Evolutionary conservation across 2,329 filamentous ascomycete genomes (phyloP).

Genomic region (Lachnellula subtilissima): DNA sequence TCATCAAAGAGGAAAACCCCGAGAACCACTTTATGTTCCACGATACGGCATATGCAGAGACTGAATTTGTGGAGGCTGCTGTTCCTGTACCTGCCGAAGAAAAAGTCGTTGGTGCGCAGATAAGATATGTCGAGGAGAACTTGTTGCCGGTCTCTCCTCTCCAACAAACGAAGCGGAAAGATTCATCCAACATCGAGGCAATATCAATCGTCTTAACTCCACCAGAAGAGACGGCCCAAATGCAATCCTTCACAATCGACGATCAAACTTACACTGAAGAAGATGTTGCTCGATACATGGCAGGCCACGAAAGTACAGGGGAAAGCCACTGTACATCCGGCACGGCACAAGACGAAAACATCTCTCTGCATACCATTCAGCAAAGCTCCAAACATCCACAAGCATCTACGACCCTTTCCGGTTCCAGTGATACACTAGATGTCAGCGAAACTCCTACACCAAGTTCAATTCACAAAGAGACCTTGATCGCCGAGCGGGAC

Average conservation of each 20-base stretch:
- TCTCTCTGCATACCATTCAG: neutral
- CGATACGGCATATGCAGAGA: neutral
- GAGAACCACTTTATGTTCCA: neutral
- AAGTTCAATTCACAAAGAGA: neutral
- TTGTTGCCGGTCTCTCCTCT: neutral
- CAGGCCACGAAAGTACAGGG: too few species aligned
- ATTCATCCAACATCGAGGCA: neutral
- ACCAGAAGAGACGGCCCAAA: neutral
- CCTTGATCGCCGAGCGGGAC: neutral
- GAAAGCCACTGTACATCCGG: too few species aligned
- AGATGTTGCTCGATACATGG: neutral
- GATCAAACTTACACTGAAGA: neutral
- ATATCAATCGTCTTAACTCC: neutral
- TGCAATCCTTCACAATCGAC: neutral
- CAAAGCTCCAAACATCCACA: neutral
- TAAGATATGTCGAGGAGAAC: neutral
- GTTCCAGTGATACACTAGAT: neutral
- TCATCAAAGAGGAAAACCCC: neutral
- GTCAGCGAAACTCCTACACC: neutral
- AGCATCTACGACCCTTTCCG: neutral
- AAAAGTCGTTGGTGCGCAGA: neutral
- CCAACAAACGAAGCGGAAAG: neutral
- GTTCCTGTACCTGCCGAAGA: neutral
- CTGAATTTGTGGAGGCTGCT: neutral
- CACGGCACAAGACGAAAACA: neutral